Evolutionary conservation across 192 early-diverging fungal species (phyloP), one percentile per base, ranked within the genome.

Genomic region (Phycomyces nitens): DNA sequence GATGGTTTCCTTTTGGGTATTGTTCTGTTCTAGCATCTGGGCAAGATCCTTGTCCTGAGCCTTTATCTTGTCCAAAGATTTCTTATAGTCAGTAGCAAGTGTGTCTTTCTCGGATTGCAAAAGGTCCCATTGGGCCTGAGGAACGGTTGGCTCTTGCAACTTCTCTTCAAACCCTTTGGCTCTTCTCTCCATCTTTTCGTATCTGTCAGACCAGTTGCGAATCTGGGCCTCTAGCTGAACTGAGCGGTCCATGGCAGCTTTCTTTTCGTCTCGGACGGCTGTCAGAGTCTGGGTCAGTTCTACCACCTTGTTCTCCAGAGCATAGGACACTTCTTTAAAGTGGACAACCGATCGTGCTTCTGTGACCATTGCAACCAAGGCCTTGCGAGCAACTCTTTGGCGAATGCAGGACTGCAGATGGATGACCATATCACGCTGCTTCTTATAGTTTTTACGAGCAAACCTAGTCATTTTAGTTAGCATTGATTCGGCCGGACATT

Each of bases 291-390:
- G 93, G 20, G 95, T 96, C 59, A 99, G 82, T 75, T 94, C 93
- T 65, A 99, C 88, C 59, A 99, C 92, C 84, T 98, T 99, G 78
- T 83, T 88, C 74, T 99, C 97, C 4, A 99, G 79, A 78, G 87
- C 88, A 76, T 93, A 93, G 24, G 95, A 94, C 24, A 89, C 85
- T 66, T 98, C 92, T 77, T 98, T 93, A 74, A 95, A 86, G 66
- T 96, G 96, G 51, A 84, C 87, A 7, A 92, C 91, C 29, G 92
- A 94, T 53, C 89, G 77, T 38, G 89, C 88, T 73, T 99, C 97
- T 34, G 86, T 81, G 69, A 91, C 89, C 58, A 92, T 77, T 39
- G 72, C 59, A 47, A 84, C 80, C 43, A 94, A 74, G 62, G 85
- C 83, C 60, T 82, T 82, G 52, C 80, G 72, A 41, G 96, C 95